Conservation (phyloP, 805 yeast genomes). For the Henningerozyma blattae region DNA sequence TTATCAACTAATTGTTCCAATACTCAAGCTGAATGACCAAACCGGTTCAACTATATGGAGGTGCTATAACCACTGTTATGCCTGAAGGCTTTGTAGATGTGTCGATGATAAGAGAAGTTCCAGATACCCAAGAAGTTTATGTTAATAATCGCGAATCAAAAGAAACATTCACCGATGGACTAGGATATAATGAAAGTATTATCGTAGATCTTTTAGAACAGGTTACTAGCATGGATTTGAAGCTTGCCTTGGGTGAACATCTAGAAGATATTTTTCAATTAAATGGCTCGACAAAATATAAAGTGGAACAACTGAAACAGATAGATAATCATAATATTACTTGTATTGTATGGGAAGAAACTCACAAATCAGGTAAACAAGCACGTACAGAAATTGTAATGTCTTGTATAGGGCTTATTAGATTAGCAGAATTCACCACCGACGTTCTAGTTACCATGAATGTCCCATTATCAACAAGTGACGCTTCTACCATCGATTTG, state of each 20-base stretch:
- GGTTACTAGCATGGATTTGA: slow-evolving; percentile 29
- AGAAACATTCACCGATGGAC: slow-evolving; percentile 25
- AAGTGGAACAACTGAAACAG: slow-evolving; percentile 14
- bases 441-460: slow-evolving; percentile 54
- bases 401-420: slow-evolving; percentile 43
- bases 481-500: neutral
- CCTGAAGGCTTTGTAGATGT: slow-evolving; percentile 66
- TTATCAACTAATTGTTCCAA: too few relatives aligned
- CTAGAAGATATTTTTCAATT: slow-evolving; percentile 40
- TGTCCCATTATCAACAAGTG: slow-evolving; percentile 31
- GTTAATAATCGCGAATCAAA: slow-evolving; percentile 31
- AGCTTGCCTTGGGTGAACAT: slow-evolving; percentile 38
- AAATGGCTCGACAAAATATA: slow-evolving; percentile 28
- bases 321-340: slow-evolving; percentile 10
- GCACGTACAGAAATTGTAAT: slow-evolving; percentile 29
- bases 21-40: too few relatives aligned
- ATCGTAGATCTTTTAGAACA: slow-evolving; percentile 55
- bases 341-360: slow-evolving; percentile 31
- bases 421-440: slow-evolving; percentile 39
- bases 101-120: slow-evolving; percentile 66
- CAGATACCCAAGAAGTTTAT: slow-evolving; percentile 91
- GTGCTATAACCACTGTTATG: slow-evolving; percentile 51
- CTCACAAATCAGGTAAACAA: slow-evolving; percentile 40
- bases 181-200: slow-evolving; percentile 38
- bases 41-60: slow-evolving; percentile 52